Percentiles rank a stretch among this genome's conserved stretches.
Evolutionary conservation across 2,329 filamentous ascomycete species (phyloP).

Genomic region (Sarocladium oryzae): DNA sequence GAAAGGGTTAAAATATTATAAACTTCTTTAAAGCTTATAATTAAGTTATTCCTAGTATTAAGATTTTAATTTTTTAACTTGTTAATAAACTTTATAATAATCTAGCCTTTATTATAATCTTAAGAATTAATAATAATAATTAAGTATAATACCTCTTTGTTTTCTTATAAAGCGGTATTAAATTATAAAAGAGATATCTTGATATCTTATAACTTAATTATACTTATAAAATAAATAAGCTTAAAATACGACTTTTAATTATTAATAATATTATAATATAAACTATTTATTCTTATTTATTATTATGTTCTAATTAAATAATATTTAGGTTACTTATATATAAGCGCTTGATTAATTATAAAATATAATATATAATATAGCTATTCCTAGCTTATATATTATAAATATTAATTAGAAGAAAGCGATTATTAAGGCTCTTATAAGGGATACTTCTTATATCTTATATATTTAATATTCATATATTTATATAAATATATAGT

Average conservation of each 20-base stretch:
- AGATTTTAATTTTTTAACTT: slow-evolving; percentile 15
- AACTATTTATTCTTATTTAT: slow-evolving; percentile 8
- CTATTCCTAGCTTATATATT: background rate
- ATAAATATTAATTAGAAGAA: slow-evolving; percentile 7
- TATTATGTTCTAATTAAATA: slow-evolving; percentile 9
- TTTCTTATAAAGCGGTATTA: background rate
- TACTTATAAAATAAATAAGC: slow-evolving; percentile 6
- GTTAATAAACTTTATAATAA: slow-evolving; percentile 18
- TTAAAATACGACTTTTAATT: slow-evolving; percentile 4
- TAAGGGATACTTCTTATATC: background rate
- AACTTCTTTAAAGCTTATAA: slow-evolving; percentile 22
- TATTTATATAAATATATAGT: slow-evolving; percentile 10
- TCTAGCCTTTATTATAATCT: slow-evolving; percentile 13
- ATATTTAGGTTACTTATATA: background rate
- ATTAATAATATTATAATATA: background rate
- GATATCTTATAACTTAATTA: slow-evolving; percentile 10
- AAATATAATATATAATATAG: background rate
- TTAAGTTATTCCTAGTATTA: slow-evolving; percentile 23
- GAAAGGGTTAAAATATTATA: background rate
- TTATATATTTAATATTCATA: background rate
- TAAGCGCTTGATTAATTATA: background rate
- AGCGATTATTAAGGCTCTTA: background rate
- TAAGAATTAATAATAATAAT: slow-evolving; percentile 23
- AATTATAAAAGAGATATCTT: slow-evolving; percentile 10
- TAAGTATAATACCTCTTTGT: slow-evolving; percentile 13